Evolutionary conservation across 306 rosid species (phyloP).

Genomic region (Calophaca sinica): DNA sequence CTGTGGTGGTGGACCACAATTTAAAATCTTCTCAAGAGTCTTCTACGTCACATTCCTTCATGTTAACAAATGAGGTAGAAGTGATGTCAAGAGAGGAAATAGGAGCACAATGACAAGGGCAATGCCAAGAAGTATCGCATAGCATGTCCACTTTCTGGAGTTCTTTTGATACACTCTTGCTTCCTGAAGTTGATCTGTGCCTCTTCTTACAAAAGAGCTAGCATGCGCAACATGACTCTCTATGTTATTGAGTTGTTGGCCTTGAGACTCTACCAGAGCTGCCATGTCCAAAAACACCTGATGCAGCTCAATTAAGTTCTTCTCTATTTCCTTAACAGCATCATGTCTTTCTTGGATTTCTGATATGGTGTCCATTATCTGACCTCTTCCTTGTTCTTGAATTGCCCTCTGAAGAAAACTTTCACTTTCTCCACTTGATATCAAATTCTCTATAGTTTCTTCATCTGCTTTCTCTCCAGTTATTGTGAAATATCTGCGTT

Average conservation of each 20-base stretch:
- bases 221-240: slow-evolving; percentile 89
- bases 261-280: slow-evolving; percentile 84
- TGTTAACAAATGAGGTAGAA: slow-evolving; percentile 51
- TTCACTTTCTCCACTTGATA: slow-evolving; percentile 87
- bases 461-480: slow-evolving; percentile 84
- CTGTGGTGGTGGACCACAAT: too few species aligned
- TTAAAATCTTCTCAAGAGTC: not conserved
- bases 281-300: slow-evolving; percentile 95
- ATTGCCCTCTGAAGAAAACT: slow-evolving; percentile 86
- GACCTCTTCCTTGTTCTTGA: slow-evolving; percentile 92
- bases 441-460: slow-evolving; percentile 80
- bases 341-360: slow-evolving; percentile 93
- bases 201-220: slow-evolving; percentile 77
- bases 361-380: slow-evolving; percentile 88
- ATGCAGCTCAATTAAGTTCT: slow-evolving; percentile 79
- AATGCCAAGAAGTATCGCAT: slow-evolving; percentile 56
- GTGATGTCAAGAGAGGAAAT: slow-evolving; percentile 50
- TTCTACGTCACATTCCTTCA: not conserved
- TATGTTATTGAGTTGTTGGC: slow-evolving; percentile 82
- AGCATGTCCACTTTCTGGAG: slow-evolving; percentile 79
- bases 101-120: slow-evolving; percentile 57
- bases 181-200: slow-evolving; percentile 75
- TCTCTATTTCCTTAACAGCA: slow-evolving; percentile 92
- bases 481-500: slow-evolving; percentile 81
- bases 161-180: slow-evolving; percentile 71